Evolutionary conservation across 2,329 filamentous ascomycete genomes (phyloP).

Genomic region (Meredithiella fracta): DNA sequence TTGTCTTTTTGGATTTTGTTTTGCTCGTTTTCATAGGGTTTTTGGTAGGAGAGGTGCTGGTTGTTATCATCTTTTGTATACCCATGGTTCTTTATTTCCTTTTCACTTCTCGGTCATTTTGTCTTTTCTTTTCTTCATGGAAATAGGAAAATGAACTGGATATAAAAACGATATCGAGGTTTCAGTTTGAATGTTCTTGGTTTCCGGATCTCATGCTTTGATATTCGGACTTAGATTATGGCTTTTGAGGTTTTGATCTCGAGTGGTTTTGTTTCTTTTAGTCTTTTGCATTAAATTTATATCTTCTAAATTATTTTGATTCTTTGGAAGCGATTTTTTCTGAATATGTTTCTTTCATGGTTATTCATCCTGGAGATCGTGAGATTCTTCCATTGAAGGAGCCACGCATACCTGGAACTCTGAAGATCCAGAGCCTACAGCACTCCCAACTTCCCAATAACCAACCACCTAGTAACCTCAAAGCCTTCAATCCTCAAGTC

Average conservation of each 20-base stretch:
- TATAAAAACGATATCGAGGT: too few relatives aligned
- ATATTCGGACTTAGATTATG: background rate
- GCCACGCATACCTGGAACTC: too few relatives aligned
- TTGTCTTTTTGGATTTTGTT: background rate
- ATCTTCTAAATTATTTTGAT: background rate
- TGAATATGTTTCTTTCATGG: too few relatives aligned
- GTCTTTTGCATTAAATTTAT: background rate
- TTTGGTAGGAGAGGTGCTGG: background rate
- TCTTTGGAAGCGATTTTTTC: too few relatives aligned
- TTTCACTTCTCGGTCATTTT: background rate
- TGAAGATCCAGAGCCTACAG: too few relatives aligned
- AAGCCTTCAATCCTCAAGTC: too few relatives aligned
- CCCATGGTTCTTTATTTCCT: slow-evolving; percentile 1
- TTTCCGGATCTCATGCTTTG: background rate
- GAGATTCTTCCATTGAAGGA: too few relatives aligned
- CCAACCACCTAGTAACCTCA: too few relatives aligned
- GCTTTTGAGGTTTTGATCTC: background rate
- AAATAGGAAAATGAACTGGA: too few relatives aligned
- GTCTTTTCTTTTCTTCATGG: background rate
- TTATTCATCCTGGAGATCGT: too few relatives aligned
- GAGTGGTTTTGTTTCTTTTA: background rate
- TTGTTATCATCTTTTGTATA: background rate
- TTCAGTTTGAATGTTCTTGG: background rate
- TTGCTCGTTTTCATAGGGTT: background rate
- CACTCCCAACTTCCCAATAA: too few relatives aligned